Conservation (phyloP, 805 yeast species). For the Myxozyma monticola region DNA sequence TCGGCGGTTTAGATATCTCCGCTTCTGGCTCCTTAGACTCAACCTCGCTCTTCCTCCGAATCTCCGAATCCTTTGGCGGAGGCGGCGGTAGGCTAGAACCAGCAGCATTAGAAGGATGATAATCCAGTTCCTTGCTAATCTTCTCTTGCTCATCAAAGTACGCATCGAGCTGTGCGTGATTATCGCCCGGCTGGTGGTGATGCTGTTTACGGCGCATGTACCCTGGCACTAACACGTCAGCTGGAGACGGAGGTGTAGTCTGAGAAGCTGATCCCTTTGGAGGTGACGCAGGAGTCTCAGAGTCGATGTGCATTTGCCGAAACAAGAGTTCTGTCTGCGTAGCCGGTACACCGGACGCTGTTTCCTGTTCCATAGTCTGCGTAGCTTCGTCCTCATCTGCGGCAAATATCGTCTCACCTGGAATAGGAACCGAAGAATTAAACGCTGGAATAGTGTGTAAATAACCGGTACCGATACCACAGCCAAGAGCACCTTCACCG, state of each 20-base stretch:
- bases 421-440: conserved; percentile 14
- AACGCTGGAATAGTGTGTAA: conserved; percentile 52
- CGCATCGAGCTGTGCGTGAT: conserved; percentile 14
- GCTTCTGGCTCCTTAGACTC: no score
- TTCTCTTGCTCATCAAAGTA: conserved; percentile 28
- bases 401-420: conserved; percentile 26
- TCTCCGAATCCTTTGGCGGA: conserved; percentile 30
- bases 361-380: not conserved
- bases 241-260: not conserved
- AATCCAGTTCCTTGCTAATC: conserved; percentile 22
- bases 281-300: conserved; percentile 6
- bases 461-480: conserved; percentile 92
- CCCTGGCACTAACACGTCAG: conserved; percentile 6
- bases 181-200: not conserved
- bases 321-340: conserved; percentile 22
- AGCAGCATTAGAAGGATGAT: not conserved
- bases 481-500: conserved; percentile 83
- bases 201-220: conserved; percentile 27
- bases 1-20: not conserved
- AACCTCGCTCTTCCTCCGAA: conserved; percentile 10
- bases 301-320: conserved; percentile 15
- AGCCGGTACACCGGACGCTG: conserved; percentile 13
- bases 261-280: not conserved
- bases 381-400: conserved; percentile 10
- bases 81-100: conserved; percentile 13